Evolutionary conservation across 169 alveolate genomes (phyloP), one percentile per base, ranked within the genome.

Genomic region (Plasmodium inui): DNA sequence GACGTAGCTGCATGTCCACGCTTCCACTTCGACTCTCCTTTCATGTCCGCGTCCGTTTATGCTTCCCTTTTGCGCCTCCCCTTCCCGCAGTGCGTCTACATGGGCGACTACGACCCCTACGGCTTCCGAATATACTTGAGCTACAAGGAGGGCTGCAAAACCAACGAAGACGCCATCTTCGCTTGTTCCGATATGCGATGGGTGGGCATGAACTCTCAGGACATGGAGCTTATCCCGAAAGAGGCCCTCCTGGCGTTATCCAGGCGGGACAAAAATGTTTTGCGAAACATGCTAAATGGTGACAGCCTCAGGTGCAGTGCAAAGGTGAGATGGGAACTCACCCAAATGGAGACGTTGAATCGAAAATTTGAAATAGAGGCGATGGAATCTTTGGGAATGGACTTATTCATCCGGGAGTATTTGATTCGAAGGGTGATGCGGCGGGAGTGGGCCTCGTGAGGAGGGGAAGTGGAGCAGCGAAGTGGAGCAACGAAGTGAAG

Each of bases 61-160:
- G 37, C 72, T 17, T 19, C 70, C 12, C 84, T 2, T 19, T 57
- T 78, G 37, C 10, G 50, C 8, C 39, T 7, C 3, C 44, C n/a
- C 30, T 19, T 1, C 28, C n/a, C 17, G n/a, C 39, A 85, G 93
- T 85, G 93, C 61, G 93, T 85, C 81, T 95, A 95, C 41, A 74
- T 95, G 26, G 96, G 96, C 0, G 96, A 95, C 46, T 95, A 93
- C 83, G 96, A 95, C 26, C 96, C 96, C n/a, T 92, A 95, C 14
- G 96, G 96, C 19, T 80, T 95, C 72, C 95, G 70, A 44, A 95
- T 95, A n/a, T 83, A 26, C 41, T 71, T 95, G 79, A 84, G 91
- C 34, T 95, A 95, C 82, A 81, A 82, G 72, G 83, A 83, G 37
- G 84, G 92, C 1, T 80, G 73, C 39, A 37, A 39, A 61, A 74